Evolutionary conservation across 2,329 filamentous ascomycete species (phyloP).

Genomic region (Trichoderma sp.): DNA sequence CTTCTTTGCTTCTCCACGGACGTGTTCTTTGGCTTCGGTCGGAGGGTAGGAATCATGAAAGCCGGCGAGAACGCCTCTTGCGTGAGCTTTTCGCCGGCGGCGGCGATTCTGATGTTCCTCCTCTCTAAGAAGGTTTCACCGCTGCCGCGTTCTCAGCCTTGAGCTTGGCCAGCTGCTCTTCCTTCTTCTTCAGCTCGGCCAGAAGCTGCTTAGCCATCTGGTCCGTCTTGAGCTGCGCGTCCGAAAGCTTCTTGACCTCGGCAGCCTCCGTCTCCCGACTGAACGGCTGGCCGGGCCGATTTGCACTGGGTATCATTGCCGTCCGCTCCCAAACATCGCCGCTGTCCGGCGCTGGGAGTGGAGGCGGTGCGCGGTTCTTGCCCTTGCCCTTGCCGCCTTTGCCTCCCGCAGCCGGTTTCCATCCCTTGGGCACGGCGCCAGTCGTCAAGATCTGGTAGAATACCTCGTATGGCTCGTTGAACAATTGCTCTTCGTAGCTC

Average conservation of each 20-base stretch:
- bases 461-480: conserved; percentile 93
- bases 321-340: conserved; percentile 65
- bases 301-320: conserved; percentile 72
- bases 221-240: conserved; percentile 65
- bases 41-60: not conserved
- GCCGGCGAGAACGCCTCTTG: conserved; percentile 4
- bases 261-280: conserved; percentile 68
- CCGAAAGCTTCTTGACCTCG: conserved; percentile 61
- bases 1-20: not conserved
- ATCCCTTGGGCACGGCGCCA: conserved; percentile 60
- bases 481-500: conserved; percentile 90
- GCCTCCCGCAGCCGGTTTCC: conserved; percentile 49
- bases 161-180: conserved; percentile 59
- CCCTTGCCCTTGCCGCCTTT: conserved; percentile 56
- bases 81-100: not conserved
- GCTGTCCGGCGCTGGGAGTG: conserved; percentile 41
- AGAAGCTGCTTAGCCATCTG: conserved; percentile 61
- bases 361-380: conserved; percentile 46
- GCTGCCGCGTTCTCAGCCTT: conserved; percentile 59
- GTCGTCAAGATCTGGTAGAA: conserved; percentile 86
- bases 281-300: conserved; percentile 69
- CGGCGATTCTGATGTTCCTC: not conserved
- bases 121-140: conserved; percentile 27
- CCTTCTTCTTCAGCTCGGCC: conserved; percentile 64
- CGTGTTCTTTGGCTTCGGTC: not conserved